Percentiles rank a stretch among this genome's conserved stretches.
Conservation (phyloP, 257 asterid species). For the Salvia rosmarinus region DNA sequence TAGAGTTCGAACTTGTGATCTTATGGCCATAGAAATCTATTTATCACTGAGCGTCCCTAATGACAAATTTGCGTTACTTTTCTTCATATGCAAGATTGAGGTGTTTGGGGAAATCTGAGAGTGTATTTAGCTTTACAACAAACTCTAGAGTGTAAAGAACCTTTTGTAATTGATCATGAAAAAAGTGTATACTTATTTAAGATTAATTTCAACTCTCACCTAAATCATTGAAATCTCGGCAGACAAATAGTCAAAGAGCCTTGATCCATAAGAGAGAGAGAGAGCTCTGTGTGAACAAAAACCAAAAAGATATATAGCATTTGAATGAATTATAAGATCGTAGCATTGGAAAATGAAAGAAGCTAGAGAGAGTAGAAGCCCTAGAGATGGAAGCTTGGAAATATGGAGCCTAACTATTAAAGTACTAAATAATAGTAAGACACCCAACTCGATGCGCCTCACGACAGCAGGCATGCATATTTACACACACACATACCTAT, state of each 20-base stretch:
- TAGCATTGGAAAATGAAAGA: not conserved
- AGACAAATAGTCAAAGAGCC: conserved; percentile 14
- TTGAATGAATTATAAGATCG: not conserved
- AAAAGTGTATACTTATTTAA: not conserved
- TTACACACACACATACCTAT: not conserved
- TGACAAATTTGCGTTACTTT: too few species aligned
- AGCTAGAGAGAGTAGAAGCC: not conserved
- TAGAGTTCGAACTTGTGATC: too few species aligned
- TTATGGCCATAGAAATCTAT: too few species aligned
- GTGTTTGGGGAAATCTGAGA: not conserved
- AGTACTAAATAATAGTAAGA: conserved; percentile 4
- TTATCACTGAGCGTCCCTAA: too few species aligned
- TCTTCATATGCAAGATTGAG: too few species aligned
- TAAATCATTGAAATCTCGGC: not conserved
- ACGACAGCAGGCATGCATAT: conserved; percentile 40
- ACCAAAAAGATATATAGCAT: not conserved
- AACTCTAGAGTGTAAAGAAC: not conserved
- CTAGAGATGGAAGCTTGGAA: conserved; percentile 33
- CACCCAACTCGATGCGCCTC: conserved; percentile 36
- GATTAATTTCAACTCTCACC: not conserved
- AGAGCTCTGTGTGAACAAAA: not conserved
- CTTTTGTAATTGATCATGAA: not conserved
- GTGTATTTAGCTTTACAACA: not conserved
- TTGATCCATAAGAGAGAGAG: not conserved
- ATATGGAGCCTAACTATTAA: conserved; percentile 22